Evolutionary conservation across 2,329 filamentous ascomycete genomes (phyloP), one percentile per base, ranked within the genome.

Genomic region (Hortaea sp.): DNA sequence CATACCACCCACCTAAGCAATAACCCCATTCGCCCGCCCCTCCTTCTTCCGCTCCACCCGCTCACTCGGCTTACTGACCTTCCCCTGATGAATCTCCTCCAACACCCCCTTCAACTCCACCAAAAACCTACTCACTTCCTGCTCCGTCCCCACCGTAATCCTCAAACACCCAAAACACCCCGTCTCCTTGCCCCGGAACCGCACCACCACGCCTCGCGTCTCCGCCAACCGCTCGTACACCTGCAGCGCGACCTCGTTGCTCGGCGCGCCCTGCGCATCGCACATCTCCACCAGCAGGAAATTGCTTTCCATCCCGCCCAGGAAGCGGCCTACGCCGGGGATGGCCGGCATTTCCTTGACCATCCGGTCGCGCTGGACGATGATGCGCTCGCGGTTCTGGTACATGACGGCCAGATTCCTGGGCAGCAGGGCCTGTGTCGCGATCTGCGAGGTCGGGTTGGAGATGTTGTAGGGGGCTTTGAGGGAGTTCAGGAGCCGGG

Each of bases 391-490:
- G 38, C 77, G 75, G 66, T 94, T 84, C 29, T 57, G 66, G 35
- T 72, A 72, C 89, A 95, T 95, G 10, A 83, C 74, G 0, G 73
- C 69, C 39, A 97, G 66, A 29, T 89, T 89, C 12, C 73, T 66
- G 0, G 73, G 69, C 1, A 77, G 74, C 35, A 97, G 70, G 3
- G 87, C 89, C 20, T 82, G 78, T 34, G 74, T 77, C 1, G 89
- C 92, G 12, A 98, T 74, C 32, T 83, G 81, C 57, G 83, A 88
- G 1, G 90, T 95, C 0, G 88, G 88, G 57, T 82, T 90, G 4
- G 88, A 84, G 58, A 98, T 82, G 68, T 95, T 97, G 71, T 98
- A 98, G 0, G 92, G 92, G 0, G 92, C 90, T 69, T 97, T 97
- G 60, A 98, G 75, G 63, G 77, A 88, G 70, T 98, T 98, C 46